Evolutionary conservation across 2,329 filamentous ascomycete species (phyloP), one percentile per base, ranked within the genome.

Genomic region (Diplocarpon rosae): DNA sequence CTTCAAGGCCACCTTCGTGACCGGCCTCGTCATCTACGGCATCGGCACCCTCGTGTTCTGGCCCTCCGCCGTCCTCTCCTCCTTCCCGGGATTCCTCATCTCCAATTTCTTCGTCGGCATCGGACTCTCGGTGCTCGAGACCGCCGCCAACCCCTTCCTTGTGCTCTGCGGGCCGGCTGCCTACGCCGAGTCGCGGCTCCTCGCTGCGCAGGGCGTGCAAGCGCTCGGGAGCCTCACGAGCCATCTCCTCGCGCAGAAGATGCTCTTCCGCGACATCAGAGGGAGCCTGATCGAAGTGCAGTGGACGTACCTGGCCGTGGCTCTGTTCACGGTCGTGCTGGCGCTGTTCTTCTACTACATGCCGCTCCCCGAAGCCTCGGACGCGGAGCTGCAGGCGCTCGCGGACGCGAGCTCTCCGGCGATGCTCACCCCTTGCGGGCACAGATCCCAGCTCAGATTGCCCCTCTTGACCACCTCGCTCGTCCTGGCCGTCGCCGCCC

Each of bases 291-390:
- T 84, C 50, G 78, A 83, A 49, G 83, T 90, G 1, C 86, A 92
- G 62, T 93, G 83, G 82, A 84, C 85, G 0, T 92, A 92, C 55
- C 72, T 92, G n/a, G 82, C 80, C 44, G 82, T 90, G 49, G 85
- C 84, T 0, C 69, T 83, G 17, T 80, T 88, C 45, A 85, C 83
- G 46, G 83, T 82, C 42, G 67, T 75, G 2, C 69, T 93, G 2
- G 83, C 78, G 0, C 65, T 82, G 3, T 76, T 82, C 58, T 80
- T 83, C 59, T 82, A 76, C 58, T 83, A 82, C 55, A 76, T 80
- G 69, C 78, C 78, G 0, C 64, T 82, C 2, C 77, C 78, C 0
- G 78, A 67, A 76, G 52, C 67, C 68, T 2, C 63, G 65, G 48
- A 76, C 70, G 53, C 66, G 16, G 72, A 75, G 1, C 53, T 78